These are phyloP conservation scores for Tephrocybe sp. DNA, from an alignment of 768 basidiomycete species.

Conservation along the genomic window DNA sequence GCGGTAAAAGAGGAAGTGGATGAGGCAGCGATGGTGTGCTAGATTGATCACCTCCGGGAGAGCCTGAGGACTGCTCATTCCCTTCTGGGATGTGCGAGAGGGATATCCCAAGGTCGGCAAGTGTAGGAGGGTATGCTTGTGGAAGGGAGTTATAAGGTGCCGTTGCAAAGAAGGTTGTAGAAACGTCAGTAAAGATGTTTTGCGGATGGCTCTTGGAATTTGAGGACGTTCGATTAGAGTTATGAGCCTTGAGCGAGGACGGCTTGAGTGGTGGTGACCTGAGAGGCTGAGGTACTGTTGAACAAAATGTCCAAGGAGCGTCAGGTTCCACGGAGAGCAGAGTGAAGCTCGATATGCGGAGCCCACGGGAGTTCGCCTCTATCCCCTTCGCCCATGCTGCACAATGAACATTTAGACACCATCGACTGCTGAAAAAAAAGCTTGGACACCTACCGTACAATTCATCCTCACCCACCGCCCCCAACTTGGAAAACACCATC, in stretches of 20 bases:
- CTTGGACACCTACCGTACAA: slow-evolving; percentile 65
- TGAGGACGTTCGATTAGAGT: slow-evolving; percentile 20
- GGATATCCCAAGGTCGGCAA: slow-evolving; percentile 31
- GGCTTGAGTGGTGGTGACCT: slow-evolving; percentile 8
- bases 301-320: slow-evolving; percentile 57
- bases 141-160: slow-evolving; percentile 40
- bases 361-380: slow-evolving; percentile 34
- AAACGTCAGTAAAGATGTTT: slow-evolving; percentile 41
- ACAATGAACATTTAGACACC: slow-evolving; percentile 6
- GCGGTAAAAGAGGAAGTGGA: slow-evolving; percentile 47
- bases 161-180: slow-evolving; percentile 50
- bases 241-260: slow-evolving; percentile 23
- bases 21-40: slow-evolving; percentile 19
- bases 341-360: slow-evolving; percentile 57
- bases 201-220: slow-evolving; percentile 19
- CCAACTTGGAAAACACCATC: slow-evolving; percentile 68
- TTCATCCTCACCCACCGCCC: slow-evolving; percentile 56
- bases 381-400: slow-evolving; percentile 69
- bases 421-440: slow-evolving; percentile 28
- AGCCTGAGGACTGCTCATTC: slow-evolving; percentile 14
- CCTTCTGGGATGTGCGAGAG: slow-evolving; percentile 32
- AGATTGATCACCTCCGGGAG: slow-evolving; percentile 9
- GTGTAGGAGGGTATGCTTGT: slow-evolving; percentile 31
- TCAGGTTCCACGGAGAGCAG: slow-evolving; percentile 59
- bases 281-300: slow-evolving; percentile 18